Evolutionary conservation across 257 asterid species (phyloP), one percentile per base, ranked within the genome.

Genomic region (Lavandula angustifolia): DNA sequence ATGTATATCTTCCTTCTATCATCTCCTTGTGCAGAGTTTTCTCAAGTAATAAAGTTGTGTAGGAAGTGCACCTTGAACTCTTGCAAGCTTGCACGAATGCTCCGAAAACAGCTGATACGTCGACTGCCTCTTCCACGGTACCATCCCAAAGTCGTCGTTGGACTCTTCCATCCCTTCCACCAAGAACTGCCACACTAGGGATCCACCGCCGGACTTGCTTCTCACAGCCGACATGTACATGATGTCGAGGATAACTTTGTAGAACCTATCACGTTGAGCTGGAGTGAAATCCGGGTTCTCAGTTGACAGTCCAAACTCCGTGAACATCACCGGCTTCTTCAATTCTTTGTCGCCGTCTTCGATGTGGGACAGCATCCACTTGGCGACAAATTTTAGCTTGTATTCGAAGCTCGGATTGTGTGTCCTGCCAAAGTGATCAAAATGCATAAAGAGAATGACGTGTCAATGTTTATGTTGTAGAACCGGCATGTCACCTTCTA

Each of bases 281-380:
- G 80, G 85, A 32, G 84, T 84, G 66, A 90, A 94, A 57, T 83
- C 89, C 60, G 76, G 79, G 84, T 84, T 91, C 80, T 81, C 84
- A 0, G 77, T 79, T 0, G 99, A 94, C 55, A 94, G 57, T 47
- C 99, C 99, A 27, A 94, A 94, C 70, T 90, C 98, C 0, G 98
- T 90, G 82, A 94, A 88, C 76, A 88, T 69, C 17, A 94, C 77
- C 0, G 99, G 99, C 70, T 90, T 94, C 54, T 82, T 90, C 60
- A 94, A 95, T 70, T 87, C 96, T 63, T 75, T 85, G 74, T 94
- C 98, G 3, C 99, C 96, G 43, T 94, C 99, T 75, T 94, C 99
- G n/a, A 94, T 86, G 89, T 94, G 99, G 9, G 99, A 94, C 6
- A 84, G 63, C 91, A 87, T 83, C 99, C 99, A 94, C 73, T 82